Conservation (phyloP, 352 stramenopile species). For the Globisporangium solare region DNA sequence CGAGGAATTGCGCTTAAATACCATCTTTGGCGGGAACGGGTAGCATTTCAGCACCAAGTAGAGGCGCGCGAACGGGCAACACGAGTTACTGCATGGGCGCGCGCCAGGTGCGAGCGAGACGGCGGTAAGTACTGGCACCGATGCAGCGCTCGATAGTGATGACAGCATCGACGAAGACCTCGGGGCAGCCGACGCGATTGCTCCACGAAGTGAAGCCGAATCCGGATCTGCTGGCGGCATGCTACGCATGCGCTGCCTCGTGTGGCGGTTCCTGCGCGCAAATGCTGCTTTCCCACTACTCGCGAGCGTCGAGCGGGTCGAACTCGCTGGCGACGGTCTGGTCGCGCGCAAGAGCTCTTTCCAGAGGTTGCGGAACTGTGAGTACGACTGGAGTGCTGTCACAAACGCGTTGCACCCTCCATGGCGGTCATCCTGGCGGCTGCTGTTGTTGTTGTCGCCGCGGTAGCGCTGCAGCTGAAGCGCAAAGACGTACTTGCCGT, state of each 20-base stretch:
- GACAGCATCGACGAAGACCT: no score
- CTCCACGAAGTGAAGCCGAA: no score
- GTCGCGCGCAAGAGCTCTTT: slow-evolving; percentile 42
- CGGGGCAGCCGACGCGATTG: neutral
- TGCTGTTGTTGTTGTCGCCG: slow-evolving; percentile 23
- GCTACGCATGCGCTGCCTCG: slow-evolving; percentile 10
- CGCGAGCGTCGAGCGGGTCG: slow-evolving; percentile 10
- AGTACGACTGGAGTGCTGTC: slow-evolving; percentile 45
- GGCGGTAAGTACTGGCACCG: slow-evolving; percentile 4
- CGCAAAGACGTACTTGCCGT: slow-evolving; percentile 43
- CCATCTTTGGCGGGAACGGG: slow-evolving; percentile 46
- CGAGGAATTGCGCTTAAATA: slow-evolving; percentile 36
- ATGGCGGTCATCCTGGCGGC: slow-evolving; percentile 13
- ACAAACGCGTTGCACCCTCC: slow-evolving; percentile 15
- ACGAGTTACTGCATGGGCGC: slow-evolving; percentile 43
- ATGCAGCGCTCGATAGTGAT: no score
- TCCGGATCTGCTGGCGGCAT: neutral
- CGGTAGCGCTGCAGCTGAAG: slow-evolving; percentile 33
- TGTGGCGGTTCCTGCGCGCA: slow-evolving; percentile 12
- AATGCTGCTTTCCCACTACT: slow-evolving; percentile 9
- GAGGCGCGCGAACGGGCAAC: slow-evolving; percentile 46
- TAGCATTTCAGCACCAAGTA: slow-evolving; percentile 45
- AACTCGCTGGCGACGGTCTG: slow-evolving; percentile 20
- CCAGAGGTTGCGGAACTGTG: slow-evolving; percentile 56
- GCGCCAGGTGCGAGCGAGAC: slow-evolving; percentile 2